These are phyloP conservation scores for Myxozyma kluyveri DNA, from an alignment of 805 yeast genomes.

Conservation along the genomic window DNA sequence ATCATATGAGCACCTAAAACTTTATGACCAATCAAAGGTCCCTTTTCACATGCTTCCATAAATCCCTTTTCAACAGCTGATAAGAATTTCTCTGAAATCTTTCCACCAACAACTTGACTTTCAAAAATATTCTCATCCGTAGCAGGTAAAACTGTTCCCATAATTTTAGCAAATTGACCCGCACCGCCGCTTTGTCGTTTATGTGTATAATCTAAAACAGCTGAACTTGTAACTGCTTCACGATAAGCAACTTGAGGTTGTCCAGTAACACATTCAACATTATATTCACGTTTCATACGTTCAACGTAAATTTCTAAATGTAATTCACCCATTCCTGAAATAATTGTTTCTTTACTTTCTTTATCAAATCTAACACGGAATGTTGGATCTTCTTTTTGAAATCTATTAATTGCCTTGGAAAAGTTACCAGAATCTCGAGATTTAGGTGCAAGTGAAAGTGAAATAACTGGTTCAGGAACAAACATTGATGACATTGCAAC, in stretches of 20 bases:
- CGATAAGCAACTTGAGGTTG: conserved; percentile 98
- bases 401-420: conserved; percentile 94
- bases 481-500: conserved; percentile 96
- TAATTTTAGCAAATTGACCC: conserved; percentile 96
- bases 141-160: conserved; percentile 65
- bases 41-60: conserved; percentile 91
- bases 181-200: conserved; percentile 99
- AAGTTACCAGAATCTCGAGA: conserved; percentile 83
- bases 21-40: conserved; percentile 92
- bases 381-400: conserved; percentile 99
- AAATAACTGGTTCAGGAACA: conserved; percentile 98
- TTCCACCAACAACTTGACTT: conserved; percentile 93
- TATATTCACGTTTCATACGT: conserved; percentile 96
- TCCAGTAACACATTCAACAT: conserved; percentile 92
- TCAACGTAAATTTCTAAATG: conserved; percentile 97
- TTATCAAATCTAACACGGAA: conserved; percentile 87
- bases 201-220: conserved; percentile 88
- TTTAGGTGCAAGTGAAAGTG: conserved; percentile 84
- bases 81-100: conserved; percentile 90
- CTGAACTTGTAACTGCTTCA: conserved; percentile 74
- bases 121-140: conserved; percentile 63
- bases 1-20: conserved; percentile 92
- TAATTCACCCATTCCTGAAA: conserved; percentile 97
- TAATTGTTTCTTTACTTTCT: conserved; percentile 90
- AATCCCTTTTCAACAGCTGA: conserved; percentile 89